These are phyloP conservation scores for Lasiodiplodia sp. DNA, from an alignment of 2,329 filamentous ascomycete genomes.

Conservation along the genomic window DNA sequence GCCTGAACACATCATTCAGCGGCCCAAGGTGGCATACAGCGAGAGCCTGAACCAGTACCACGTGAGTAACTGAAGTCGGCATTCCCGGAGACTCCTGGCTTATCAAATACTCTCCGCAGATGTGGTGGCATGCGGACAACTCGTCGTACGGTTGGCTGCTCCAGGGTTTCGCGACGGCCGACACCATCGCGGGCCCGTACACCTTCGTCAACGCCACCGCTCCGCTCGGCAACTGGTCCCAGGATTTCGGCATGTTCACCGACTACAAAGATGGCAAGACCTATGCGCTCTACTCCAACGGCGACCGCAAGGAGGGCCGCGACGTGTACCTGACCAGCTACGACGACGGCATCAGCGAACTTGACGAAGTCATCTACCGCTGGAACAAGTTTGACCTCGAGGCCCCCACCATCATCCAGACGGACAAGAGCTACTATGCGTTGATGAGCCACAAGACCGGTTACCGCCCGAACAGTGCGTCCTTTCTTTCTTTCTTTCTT, in stretches of 20 bases:
- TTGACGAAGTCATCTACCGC: conserved; percentile 61
- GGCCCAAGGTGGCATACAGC: conserved; percentile 69
- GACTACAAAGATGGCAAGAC: conserved; percentile 65
- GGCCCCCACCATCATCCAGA: conserved; percentile 67
- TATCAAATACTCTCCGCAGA: conserved; percentile 41
- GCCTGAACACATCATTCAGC: conserved; percentile 65
- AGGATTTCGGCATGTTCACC: conserved; percentile 68
- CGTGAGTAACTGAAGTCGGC: conserved; percentile 42
- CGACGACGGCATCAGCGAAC: conserved; percentile 59
- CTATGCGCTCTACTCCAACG: conserved; percentile 67
- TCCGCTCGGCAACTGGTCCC: conserved; percentile 68
- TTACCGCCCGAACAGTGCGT: conserved; percentile 64
- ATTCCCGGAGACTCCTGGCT: background rate
- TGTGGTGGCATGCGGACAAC: conserved; percentile 70
- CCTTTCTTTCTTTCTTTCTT: background rate
- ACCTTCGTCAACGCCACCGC: conserved; percentile 61
- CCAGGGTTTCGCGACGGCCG: conserved; percentile 63
- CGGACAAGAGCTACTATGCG: conserved; percentile 66
- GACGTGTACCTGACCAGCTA: conserved; percentile 65
- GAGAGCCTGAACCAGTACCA: conserved; percentile 63
- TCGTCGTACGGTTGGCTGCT: conserved; percentile 63
- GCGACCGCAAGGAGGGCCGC: conserved; percentile 61
- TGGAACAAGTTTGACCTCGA: conserved; percentile 68
- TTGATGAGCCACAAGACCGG: conserved; percentile 71
- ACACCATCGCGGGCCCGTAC: conserved; percentile 63